phyloP scores from a whole-genome alignment of 2,329 filamentous ascomycete genomes.

The Penicillium glabrum region DNA sequence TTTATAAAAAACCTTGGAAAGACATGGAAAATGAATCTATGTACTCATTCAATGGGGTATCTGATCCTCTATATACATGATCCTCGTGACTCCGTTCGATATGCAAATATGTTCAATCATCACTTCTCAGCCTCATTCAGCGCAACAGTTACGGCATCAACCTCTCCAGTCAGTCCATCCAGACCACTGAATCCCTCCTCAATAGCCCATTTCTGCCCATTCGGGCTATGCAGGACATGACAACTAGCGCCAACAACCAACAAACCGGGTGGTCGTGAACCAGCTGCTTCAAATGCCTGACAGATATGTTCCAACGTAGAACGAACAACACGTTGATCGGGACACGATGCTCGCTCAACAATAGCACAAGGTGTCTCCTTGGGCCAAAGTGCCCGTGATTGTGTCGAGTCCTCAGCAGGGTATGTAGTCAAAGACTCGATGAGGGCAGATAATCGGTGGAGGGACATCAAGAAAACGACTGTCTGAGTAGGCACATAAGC shows the following conservation, averaged over 20 bases:
- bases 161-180: conserved; percentile 50
- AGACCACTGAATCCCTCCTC: conserved; percentile 83
- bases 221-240: conserved; percentile 66
- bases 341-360: conserved; percentile 88
- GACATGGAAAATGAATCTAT: not conserved
- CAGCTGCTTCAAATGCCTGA: conserved; percentile 82
- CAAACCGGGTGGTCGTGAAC: conserved; percentile 83
- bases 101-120: conserved; percentile 7
- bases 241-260: conserved; percentile 84
- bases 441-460: conserved; percentile 78
- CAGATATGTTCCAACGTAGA: conserved; percentile 79
- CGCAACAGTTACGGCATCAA: conserved; percentile 12
- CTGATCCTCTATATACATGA: conserved; percentile 22
- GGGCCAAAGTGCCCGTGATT: conserved; percentile 60
- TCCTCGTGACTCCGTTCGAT: conserved; percentile 10
- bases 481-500: conserved; percentile 75
- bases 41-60: conserved; percentile 16
- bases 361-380: conserved; percentile 82
- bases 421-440: conserved; percentile 64
- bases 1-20: not conserved
- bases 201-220: conserved; percentile 70
- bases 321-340: conserved; percentile 88
- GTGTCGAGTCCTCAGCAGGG: conserved; percentile 27
- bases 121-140: conserved; percentile 8
- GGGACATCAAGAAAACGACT: conserved; percentile 90